A percentile compares a stretch with the other conserved stretches of the same genome.
Evolutionary conservation across 2,329 filamentous ascomycete species (phyloP).

Genomic region (Aspergillus pseudoterreus): DNA sequence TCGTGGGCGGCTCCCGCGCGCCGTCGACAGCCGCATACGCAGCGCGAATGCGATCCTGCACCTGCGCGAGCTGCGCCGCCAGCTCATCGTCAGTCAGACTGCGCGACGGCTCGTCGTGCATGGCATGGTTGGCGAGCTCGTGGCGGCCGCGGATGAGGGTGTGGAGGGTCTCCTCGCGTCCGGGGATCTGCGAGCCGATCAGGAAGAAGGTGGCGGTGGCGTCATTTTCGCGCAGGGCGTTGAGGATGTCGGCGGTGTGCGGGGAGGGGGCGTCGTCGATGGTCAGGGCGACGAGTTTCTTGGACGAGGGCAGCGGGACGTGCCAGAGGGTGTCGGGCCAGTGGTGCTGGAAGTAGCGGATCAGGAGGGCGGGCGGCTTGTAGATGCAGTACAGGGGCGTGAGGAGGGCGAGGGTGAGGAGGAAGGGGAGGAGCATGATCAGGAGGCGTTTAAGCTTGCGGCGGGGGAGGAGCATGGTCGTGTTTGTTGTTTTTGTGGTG

Average conservation of each 20-base stretch:
- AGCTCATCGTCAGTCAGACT: slow-evolving; percentile 59
- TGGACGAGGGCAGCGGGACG: slow-evolving; percentile 45
- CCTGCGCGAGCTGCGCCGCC: slow-evolving; percentile 58
- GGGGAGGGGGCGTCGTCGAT: slow-evolving; percentile 81
- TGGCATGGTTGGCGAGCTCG: slow-evolving; percentile 83
- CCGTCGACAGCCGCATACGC: slow-evolving; percentile 49
- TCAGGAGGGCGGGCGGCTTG: slow-evolving; percentile 70
- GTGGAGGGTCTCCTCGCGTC: slow-evolving; percentile 52
- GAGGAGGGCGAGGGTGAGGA: slow-evolving; percentile 23
- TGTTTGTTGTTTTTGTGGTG: background rate
- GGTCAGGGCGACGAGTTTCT: slow-evolving; percentile 73
- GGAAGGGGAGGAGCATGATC: slow-evolving; percentile 37
- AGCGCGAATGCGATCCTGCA: slow-evolving; percentile 57
- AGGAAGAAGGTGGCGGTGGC: slow-evolving; percentile 84
- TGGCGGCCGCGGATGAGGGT: slow-evolving; percentile 60
- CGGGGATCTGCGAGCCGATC: slow-evolving; percentile 71
- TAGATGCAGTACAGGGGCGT: slow-evolving; percentile 68
- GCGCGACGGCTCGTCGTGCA: slow-evolving; percentile 76
- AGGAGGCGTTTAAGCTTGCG: slow-evolving; percentile 17
- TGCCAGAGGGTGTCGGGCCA: slow-evolving; percentile 81
- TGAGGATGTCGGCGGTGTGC: slow-evolving; percentile 67
- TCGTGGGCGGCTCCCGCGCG: slow-evolving; percentile 44
- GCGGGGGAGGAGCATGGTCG: slow-evolving; percentile 13
- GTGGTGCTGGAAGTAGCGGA: slow-evolving; percentile 64
- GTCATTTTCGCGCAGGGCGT: slow-evolving; percentile 61